Evolutionary conservation across 2,329 filamentous ascomycete species (phyloP), one percentile per base, ranked within the genome.

Genomic region (Blumeriella jaapii): DNA sequence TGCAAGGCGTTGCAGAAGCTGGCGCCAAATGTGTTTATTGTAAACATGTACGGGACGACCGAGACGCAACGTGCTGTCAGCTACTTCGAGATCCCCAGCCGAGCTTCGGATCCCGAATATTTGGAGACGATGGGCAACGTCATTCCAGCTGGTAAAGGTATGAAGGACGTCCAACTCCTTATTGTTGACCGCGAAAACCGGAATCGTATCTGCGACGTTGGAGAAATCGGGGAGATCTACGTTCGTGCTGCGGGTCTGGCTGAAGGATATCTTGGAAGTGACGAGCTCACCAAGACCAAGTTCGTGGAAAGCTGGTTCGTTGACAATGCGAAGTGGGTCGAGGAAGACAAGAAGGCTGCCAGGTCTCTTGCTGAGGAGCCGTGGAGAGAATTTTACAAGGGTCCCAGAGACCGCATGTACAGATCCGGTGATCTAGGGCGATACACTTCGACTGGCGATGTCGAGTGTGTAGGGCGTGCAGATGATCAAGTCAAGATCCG

Each of bases 401-500:
- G 86, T 0, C 82, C 85, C 0, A 69, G 84, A 43, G 91, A 96
- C 61, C 71, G 87, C 20, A 60, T 96, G 33, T 96, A 98, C 59
- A 65, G 82, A 13, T 91, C 79, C 24, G 91, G 89, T 16, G 89
- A 96, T 56, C 63, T 98, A 3, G 89, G 89, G 3, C 66, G 76
- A 38, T 87, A 82, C 53, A 72, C 74, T 33, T 65, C 69, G 2
- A 59, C 61, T 6, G 84, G 82, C 22, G 77, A 79, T 45, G 79
- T 85, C 8, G 80, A 82, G 52, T 82, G 77, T 53, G 78, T 81
- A 7, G 89, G 89, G 14, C 71, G 91, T 39, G 77, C 76, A 15
- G 89, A 96, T 53, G 72, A 80, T 47, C 89, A 96, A 56, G 83
- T 95, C 63, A 98, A 96, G 66, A 89, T 96, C 46, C 80, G 91